Evolutionary conservation across 768 basidiomycete species (phyloP), one percentile per base, ranked within the genome.

Genomic region (Tulasnella sp.): DNA sequence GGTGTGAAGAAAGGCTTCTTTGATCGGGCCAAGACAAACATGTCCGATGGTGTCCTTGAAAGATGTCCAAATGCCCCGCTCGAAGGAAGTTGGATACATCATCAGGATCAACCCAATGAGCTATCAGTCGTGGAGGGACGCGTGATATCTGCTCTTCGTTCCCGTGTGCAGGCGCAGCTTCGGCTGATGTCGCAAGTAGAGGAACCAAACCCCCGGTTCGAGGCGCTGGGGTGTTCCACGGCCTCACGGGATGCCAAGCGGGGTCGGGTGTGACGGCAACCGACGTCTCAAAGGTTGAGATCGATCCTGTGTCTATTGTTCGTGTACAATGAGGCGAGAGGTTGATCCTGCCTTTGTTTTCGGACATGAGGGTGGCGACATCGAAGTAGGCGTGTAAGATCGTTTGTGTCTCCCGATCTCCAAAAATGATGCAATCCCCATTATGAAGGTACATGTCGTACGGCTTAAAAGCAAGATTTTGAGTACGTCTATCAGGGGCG

Each of bases 211-310:
- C 73, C 32, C 51, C 51, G 5, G 73, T 74, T 35, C 44, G 73
- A 48, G 73, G 32, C 5, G 44, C 51, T 6, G 73, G 44, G 7
- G 73, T 74, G 26, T 74, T 74, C 73, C 73, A 74, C 29, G 73
- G 73, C 29, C 51, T 39, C 32, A 74, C 73, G n/a, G 73, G 44
- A 55, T 74, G 51, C 73, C 73, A 74, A 15, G 44, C 73, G 73
- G 46, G 73, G n/a, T 44, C 40, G 13, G 51, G 39, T 5, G 20
- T n/a, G 7, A 11, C 26, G 40, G 73, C 7, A 23, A 44, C 26
- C 39, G 44, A 35, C 16, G 40, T 32, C 51, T n/a, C 37, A 48
- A 18, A 39, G 51, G 6, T 35, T 44, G 73, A 48, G 44, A 35
- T 44, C 7, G 32, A 32, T 37, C 44, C 44, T 1, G 73, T 32